A percentile compares a stretch with the other conserved stretches of the same genome.
These are phyloP conservation scores for Penicillium flavigenum DNA, from an alignment of 495 filamentous ascomycete species.

Conservation along the genomic window DNA sequence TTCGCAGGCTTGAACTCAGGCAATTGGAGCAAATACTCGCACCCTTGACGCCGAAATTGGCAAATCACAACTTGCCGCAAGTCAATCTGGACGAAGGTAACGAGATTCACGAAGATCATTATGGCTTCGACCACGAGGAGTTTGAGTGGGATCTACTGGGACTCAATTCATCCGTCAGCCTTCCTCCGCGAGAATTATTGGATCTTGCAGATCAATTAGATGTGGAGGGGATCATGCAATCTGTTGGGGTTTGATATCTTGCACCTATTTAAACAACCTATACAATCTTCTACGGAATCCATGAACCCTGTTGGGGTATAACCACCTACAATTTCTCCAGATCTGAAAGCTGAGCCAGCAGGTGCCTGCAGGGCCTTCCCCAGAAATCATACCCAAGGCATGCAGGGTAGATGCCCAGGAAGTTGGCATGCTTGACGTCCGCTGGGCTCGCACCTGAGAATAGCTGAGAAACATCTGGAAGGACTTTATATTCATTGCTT, in stretches of 20 bases:
- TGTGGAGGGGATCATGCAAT: conserved; percentile 33
- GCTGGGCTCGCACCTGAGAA: too few species aligned
- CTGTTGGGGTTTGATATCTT: conserved; percentile 13
- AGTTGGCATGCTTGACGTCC: too few species aligned
- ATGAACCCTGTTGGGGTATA: background rate
- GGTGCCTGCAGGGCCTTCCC: too few species aligned
- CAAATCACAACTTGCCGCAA: conserved; percentile 3
- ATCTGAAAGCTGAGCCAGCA: too few species aligned
- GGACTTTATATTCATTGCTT: too few species aligned
- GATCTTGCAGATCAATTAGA: conserved; percentile 36
- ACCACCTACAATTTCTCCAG: too few species aligned
- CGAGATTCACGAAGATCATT: conserved; percentile 17
- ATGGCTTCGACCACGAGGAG: conserved; percentile 26
- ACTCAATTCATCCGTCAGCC: conserved; percentile 27
- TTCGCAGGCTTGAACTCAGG: conserved; percentile 25
- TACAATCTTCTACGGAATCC: background rate
- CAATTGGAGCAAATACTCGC: conserved; percentile 32
- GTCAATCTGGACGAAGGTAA: background rate
- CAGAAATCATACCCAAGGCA: too few species aligned
- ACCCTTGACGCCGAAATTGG: conserved; percentile 27
- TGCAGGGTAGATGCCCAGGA: too few species aligned
- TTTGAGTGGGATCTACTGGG: conserved; percentile 34
- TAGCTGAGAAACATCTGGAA: too few species aligned
- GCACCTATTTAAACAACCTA: background rate
- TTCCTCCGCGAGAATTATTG: conserved; percentile 28